These are phyloP conservation scores for Tetratostichococcus sp. DNA, from an alignment of 139 green algal genomes.

Conservation along the genomic window DNA sequence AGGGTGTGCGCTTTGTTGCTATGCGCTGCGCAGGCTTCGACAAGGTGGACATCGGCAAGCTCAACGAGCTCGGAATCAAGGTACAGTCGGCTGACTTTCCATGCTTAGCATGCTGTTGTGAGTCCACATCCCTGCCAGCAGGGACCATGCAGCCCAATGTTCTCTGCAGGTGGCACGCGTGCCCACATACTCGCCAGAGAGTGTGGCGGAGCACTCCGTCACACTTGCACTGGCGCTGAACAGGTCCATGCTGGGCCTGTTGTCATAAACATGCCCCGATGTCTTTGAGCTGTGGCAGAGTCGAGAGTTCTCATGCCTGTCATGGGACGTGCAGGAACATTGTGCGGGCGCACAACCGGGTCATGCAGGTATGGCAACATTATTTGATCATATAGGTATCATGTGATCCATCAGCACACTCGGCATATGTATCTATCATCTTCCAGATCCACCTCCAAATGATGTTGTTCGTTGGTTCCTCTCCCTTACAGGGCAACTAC, in stretches of 20 bases:
- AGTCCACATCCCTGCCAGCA: too few relatives aligned
- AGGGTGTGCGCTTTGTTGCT: constrained; percentile 56
- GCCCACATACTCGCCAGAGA: constrained; percentile 65
- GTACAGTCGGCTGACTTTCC: background rate
- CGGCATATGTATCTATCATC: too few relatives aligned
- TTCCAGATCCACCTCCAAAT: too few relatives aligned
- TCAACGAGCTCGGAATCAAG: constrained; percentile 30
- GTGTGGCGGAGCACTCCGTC: constrained; percentile 75
- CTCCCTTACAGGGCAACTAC: constrained; percentile 83
- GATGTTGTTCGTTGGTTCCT: too few relatives aligned
- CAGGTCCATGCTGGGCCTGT: constrained; percentile 22
- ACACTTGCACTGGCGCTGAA: constrained; percentile 62
- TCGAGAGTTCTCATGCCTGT: too few relatives aligned
- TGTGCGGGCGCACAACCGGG: constrained; percentile 39
- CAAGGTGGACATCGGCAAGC: constrained; percentile 12
- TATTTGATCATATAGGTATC: too few relatives aligned
- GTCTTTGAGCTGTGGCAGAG: background rate
- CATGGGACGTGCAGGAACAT: constrained; percentile 41
- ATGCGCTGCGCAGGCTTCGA: constrained; percentile 73
- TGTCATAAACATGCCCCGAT: background rate
- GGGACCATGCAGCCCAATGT: too few relatives aligned
- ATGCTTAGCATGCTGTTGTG: too few relatives aligned
- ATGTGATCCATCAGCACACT: too few relatives aligned
- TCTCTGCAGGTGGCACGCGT: constrained; percentile 56
- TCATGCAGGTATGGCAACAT: constrained; percentile 9